Evolutionary conservation across 257 asterid genomes (phyloP).

Genomic region (Rehmannia glutinosa): DNA sequence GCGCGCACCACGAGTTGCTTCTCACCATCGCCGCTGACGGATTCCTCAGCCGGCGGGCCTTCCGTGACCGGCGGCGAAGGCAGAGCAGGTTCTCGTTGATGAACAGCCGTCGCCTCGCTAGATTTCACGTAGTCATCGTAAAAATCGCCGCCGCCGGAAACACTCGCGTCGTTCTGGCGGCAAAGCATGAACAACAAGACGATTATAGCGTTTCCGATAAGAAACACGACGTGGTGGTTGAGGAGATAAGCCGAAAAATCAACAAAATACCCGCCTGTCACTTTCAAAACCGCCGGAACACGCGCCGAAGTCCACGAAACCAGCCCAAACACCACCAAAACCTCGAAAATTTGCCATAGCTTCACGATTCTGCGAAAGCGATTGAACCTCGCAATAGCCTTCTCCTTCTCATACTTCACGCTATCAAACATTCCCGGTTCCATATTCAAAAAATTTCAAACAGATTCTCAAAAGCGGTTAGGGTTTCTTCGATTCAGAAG

Average conservation of each 20-base stretch:
- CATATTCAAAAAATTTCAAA: slow-evolving; percentile 5
- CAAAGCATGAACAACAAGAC: slow-evolving; percentile 40
- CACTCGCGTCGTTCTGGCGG: slow-evolving; percentile 31
- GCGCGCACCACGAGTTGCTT: slow-evolving; percentile 38
- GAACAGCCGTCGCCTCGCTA: slow-evolving; percentile 36
- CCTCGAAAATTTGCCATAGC: slow-evolving; percentile 34
- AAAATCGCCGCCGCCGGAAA: slow-evolving; percentile 28
- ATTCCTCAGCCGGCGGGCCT: neutral
- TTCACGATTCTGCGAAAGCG: slow-evolving; percentile 35
- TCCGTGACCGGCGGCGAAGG: neutral
- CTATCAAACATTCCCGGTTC: slow-evolving; percentile 3
- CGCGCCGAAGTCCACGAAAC: slow-evolving; percentile 65
- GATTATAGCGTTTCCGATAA: slow-evolving; percentile 66
- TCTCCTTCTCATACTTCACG: slow-evolving; percentile 38
- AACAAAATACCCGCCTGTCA: slow-evolving; percentile 20
- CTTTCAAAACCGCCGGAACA: slow-evolving; percentile 31
- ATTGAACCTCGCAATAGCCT: slow-evolving; percentile 41
- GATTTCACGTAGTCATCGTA: slow-evolving; percentile 37
- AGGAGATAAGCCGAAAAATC: slow-evolving; percentile 24
- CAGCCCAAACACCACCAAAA: slow-evolving; percentile 32
- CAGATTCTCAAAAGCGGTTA: neutral
- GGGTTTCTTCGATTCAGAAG: neutral
- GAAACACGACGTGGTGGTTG: slow-evolving; percentile 73
- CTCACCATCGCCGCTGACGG: slow-evolving; percentile 17
- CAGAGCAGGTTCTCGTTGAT: slow-evolving; percentile 8